These are phyloP conservation scores for Cladophialophora bantiana DNA, from an alignment of 2,329 filamentous ascomycete genomes.

Conservation along the genomic window DNA sequence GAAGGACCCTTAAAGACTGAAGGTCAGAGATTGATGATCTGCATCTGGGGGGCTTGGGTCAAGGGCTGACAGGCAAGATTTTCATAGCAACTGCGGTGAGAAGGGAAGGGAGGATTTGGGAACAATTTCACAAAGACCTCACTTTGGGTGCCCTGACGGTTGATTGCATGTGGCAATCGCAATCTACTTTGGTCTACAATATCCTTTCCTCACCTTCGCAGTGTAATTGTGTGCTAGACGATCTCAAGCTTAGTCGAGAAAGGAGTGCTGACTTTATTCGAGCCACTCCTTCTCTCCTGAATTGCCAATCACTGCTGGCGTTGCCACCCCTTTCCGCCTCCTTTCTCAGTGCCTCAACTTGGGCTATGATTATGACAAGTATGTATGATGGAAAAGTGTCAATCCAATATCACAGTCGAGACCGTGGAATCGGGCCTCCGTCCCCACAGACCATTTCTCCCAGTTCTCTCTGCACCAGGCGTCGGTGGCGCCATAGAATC, in stretches of 20 bases:
- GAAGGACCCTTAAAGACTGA: background rate
- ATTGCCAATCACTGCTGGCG: background rate
- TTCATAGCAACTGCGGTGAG: background rate
- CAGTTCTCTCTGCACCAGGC: background rate
- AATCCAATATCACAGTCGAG: constrained; percentile 12
- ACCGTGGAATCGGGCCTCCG: background rate
- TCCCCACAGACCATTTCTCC: constrained; percentile 7
- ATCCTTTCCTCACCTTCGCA: background rate
- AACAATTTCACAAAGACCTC: background rate
- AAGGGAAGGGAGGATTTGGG: background rate
- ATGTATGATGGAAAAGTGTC: background rate
- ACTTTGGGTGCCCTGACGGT: background rate
- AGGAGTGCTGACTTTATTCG: constrained; percentile 16
- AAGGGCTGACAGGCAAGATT: background rate
- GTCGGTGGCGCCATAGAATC: constrained; percentile 13
- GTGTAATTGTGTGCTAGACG: background rate
- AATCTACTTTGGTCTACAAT: background rate
- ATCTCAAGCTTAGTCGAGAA: background rate
- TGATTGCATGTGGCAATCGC: background rate
- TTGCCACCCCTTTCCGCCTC: constrained; percentile 6
- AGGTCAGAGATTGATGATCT: background rate
- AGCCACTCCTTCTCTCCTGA: constrained; percentile 1
- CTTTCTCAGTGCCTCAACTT: background rate
- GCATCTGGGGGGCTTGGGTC: background rate
- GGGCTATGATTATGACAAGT: background rate